Evolutionary conservation across 2,329 filamentous ascomycete species (phyloP), one percentile per base, ranked within the genome.

Genomic region (Colletotrichum salicis): DNA sequence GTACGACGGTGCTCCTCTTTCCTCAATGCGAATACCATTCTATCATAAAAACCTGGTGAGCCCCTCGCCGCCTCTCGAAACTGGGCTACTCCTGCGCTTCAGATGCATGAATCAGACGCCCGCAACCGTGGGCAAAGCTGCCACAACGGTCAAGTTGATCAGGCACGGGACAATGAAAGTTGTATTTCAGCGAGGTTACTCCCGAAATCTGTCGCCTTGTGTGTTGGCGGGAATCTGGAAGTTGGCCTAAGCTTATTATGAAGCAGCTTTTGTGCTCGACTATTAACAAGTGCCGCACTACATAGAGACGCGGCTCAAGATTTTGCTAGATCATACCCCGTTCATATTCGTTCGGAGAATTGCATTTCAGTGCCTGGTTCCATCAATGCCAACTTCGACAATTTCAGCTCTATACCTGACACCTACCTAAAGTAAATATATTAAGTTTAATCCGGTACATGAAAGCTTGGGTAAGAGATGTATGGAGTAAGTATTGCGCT

Each of bases 91-190:
- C 55, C 55, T 45, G 33, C 33, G 62, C 61, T 33, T 58, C 66
- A 27, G 8, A n/a, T 66, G 45, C 45, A 45, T 54, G 67, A 70
- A 62, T 66, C 62, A 66, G 41, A 48, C 41, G 19, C 41, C 15
- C 19, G 19, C 19, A 22, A 22, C 3, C 19, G 19, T 22, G 19
- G 41, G 11, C 7, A n/a, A 4, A 45, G 41, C 41, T n/a, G 19
- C 19, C 41, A n/a, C 5, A n/a, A 45, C 19, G 6, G 15, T 45
- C 7, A 19, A n/a, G 8, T 45, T 10, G 41, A 45, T n/a, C 7
- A 6, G 7, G n/a, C n/a, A n/a, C n/a, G n/a, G n/a, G 41, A n/a
- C 19, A 19, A 45, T 45, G 41, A 11, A n/a, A 5, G 8, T 15
- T n/a, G 7, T 19, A 45, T n/a, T 45, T 45, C 41, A 45, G 41